A percentile compares a stretch with the other conserved stretches of the same genome.
phyloP scores from a whole-genome alignment of 768 basidiomycete genomes.

The Ramaria rubella region DNA sequence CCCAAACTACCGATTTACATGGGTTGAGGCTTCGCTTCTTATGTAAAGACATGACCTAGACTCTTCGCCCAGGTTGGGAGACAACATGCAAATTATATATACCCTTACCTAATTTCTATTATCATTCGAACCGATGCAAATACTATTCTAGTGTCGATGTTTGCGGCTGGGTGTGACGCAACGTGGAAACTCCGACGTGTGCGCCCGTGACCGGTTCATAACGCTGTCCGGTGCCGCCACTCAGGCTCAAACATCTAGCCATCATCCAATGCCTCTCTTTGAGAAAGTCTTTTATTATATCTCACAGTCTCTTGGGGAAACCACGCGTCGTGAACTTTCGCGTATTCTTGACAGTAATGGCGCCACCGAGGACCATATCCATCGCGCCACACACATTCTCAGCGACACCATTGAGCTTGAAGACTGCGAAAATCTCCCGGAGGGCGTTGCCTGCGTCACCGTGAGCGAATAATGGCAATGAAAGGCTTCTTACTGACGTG shows the following conservation, averaged over 20 bases:
- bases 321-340: constrained; percentile 32
- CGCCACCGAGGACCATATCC: constrained; percentile 28
- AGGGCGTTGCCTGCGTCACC: constrained; percentile 33
- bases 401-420: constrained; percentile 50
- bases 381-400: constrained; percentile 48
- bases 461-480: constrained; percentile 19
- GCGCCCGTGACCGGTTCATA: no score
- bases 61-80: no score
- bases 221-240: no score
- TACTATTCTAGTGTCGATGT: no score
- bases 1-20: no score
- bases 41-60: no score
- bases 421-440: constrained; percentile 42
- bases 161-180: no score
- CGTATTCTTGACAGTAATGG: constrained; percentile 49
- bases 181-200: not conserved
- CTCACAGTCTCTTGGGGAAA: constrained; percentile 7
- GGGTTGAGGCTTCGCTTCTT: no score
- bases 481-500: constrained; percentile 5
- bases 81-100: no score
- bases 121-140: no score
- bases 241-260: no score
- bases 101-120: no score
- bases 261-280: constrained; percentile 12
- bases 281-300: constrained; percentile 12